A percentile compares a stretch with the other conserved stretches of the same genome.
phyloP scores from a whole-genome alignment of 116 monocot genomes.

The Posidonia oceanica region DNA sequence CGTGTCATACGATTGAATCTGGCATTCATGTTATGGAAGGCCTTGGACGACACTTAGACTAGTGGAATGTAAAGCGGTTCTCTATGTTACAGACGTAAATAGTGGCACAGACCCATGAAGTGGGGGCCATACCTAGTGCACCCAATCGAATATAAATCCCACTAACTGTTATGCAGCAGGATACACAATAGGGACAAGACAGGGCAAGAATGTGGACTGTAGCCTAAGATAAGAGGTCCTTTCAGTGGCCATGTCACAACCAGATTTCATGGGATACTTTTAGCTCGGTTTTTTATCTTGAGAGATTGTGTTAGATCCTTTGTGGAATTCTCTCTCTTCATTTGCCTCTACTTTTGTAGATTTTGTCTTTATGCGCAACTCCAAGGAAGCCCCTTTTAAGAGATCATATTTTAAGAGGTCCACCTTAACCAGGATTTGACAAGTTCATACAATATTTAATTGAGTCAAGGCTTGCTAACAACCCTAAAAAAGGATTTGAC shows the following conservation, averaged over 20 bases:
- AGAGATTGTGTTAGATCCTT: background rate
- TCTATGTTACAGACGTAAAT: background rate
- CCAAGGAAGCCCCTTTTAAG: no score
- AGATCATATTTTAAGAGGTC: no score
- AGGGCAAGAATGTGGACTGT: background rate
- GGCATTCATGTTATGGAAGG: background rate
- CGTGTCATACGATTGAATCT: background rate
- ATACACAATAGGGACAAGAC: background rate
- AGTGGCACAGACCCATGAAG: background rate
- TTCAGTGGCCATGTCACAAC: background rate
- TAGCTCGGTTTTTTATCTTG: background rate
- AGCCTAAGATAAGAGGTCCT: background rate
- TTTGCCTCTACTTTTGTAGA: no score
- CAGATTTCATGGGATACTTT: background rate
- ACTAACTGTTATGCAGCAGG: background rate
- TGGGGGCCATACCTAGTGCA: background rate
- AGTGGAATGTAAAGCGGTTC: slow-evolving; percentile 6
- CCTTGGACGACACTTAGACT: background rate
- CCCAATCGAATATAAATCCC: background rate
- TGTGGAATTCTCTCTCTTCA: background rate
- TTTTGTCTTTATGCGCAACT: no score
- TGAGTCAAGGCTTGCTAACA: no score
- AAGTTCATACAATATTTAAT: no score
- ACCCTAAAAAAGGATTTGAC: no score
- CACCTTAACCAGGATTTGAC: no score